Evolutionary conservation across 2,329 filamentous ascomycete species (phyloP), one percentile per base, ranked within the genome.

Genomic region (Penicillium decumbens): DNA sequence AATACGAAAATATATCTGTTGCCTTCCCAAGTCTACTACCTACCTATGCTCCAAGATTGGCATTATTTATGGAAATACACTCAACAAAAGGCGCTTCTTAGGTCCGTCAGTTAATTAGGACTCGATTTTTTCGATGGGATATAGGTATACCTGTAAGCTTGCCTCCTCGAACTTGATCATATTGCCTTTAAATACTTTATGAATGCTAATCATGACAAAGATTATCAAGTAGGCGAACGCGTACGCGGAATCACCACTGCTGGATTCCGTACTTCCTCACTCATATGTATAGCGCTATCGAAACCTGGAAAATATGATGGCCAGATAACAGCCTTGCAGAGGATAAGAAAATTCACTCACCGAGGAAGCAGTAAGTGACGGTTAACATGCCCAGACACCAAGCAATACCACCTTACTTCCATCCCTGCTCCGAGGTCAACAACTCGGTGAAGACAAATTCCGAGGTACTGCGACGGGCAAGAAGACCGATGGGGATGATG

Each of bases 281-380:
- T 72, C 71, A 77, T 75, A 48, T 78, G 76, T 0, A 79, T 65
- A 10, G 72, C 71, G 8, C 74, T 70, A 40, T 79, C 76, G 43
- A 75, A 75, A 9, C 75, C 75, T 71, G 50, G 6, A 25, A 9
- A 8, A 39, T 24, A 15, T 35, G 15, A 35, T 10, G 15, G 15
- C 7, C 15, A 9, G 7, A 20, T 9, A 10, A 15, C 32, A 10
- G 7, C 6, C 20, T n/a, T 4, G 4, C 6, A 5, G 37, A 39
- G 37, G 18, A 20, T 24, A 41, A n/a, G 12, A 13, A 6, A 1
- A 39, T 30, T 18, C 3, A 43, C 57, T 47, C 40, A 60, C 65
- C 66, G 1, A 58, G 50, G 25, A 68, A 64, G 25, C 60, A 59
- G 40, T 61, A 68, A 9, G 61, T 60, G 4, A 60, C 57, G 8